Conservation (phyloP, 2,329 filamentous ascomycete species). For the Onygena corvina region DNA sequence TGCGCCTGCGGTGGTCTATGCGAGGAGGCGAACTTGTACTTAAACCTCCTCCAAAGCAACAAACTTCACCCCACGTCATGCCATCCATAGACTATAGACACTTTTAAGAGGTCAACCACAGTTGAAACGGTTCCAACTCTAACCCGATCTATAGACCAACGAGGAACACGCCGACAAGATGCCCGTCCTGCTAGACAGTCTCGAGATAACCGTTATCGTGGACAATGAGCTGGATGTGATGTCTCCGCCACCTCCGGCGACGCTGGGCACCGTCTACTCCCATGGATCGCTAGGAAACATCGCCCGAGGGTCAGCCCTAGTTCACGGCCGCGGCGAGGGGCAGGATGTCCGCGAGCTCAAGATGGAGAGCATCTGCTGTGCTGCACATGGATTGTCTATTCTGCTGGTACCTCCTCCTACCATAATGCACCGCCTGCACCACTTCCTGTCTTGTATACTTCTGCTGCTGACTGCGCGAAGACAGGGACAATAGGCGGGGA, state of each 20-base stretch:
- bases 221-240: slow-evolving; percentile 46
- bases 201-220: slow-evolving; percentile 42
- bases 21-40: no score
- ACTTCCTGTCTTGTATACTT: not conserved
- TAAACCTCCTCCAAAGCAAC: no score
- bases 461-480: slow-evolving; percentile 18
- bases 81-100: no score
- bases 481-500: slow-evolving; percentile 37
- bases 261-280: slow-evolving; percentile 30
- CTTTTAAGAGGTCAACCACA: no score
- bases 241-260: slow-evolving; percentile 33
- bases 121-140: no score
- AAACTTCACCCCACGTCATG: no score
- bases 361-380: slow-evolving; percentile 43
- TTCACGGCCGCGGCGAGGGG: slow-evolving; percentile 33
- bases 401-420: slow-evolving; percentile 39
- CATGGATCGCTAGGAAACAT: slow-evolving; percentile 35
- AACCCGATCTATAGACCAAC: no score
- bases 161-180: not conserved
- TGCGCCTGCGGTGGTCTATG: no score
- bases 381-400: slow-evolving; percentile 44
- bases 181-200: slow-evolving; percentile 27
- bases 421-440: not conserved
- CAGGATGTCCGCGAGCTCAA: slow-evolving; percentile 35
- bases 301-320: slow-evolving; percentile 27